Conservation (phyloP, 106 monocot genomes). For the Dioscorea alata region DNA sequence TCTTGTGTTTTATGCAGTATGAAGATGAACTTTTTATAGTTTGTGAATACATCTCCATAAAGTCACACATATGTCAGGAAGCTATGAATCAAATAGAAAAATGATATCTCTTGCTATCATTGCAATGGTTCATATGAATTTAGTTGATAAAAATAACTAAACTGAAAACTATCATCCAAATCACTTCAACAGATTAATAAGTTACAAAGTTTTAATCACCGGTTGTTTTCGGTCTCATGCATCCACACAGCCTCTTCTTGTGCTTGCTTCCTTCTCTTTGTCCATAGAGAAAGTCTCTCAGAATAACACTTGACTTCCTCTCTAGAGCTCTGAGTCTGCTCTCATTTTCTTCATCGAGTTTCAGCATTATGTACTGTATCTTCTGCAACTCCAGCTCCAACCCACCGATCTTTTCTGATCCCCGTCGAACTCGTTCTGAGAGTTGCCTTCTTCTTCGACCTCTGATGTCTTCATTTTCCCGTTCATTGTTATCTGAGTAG, state of each 20-base stretch:
- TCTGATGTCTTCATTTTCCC: constrained; percentile 17
- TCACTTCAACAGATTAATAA: too few relatives aligned
- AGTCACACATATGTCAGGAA: too few relatives aligned
- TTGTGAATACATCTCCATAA: too few relatives aligned
- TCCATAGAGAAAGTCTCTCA: constrained; percentile 66
- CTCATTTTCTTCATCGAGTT: constrained; percentile 56
- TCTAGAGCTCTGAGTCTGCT: constrained; percentile 15
- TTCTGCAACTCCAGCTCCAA: constrained; percentile 84
- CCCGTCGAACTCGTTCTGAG: constrained; percentile 35
- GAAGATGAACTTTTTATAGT: too few relatives aligned
- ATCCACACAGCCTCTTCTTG: constrained; percentile 33
- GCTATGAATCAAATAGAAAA: too few relatives aligned
- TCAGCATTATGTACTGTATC: constrained; percentile 60
- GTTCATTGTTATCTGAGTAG: not conserved
- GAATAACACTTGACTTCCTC: constrained; percentile 28
- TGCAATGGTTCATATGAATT: too few relatives aligned
- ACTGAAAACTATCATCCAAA: too few relatives aligned
- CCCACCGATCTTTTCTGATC: constrained; percentile 66
- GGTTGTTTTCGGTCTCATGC: constrained; percentile 30
- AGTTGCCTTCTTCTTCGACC: constrained; percentile 29
- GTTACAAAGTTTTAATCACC: constrained; percentile 13
- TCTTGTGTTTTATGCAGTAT: too few relatives aligned
- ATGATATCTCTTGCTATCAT: too few relatives aligned
- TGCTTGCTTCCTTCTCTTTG: constrained; percentile 18
- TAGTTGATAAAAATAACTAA: too few relatives aligned